Evolutionary conservation across 352 stramenopile species (phyloP).

Genomic region (Globisporangium alternatum): DNA sequence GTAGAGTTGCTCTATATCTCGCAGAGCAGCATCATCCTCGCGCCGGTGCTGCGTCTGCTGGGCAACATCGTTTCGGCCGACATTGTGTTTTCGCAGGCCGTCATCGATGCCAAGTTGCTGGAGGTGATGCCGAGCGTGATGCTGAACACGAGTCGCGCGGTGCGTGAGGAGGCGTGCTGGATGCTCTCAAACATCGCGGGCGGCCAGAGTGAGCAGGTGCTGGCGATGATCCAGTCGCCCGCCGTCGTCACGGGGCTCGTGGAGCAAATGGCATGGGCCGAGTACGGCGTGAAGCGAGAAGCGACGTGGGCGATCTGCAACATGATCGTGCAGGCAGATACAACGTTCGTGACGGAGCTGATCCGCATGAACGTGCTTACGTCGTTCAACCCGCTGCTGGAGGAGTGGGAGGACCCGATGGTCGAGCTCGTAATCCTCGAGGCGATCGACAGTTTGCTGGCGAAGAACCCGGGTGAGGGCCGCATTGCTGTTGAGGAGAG

Average conservation of each 20-base stretch:
- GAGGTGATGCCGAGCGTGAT: slow-evolving; percentile 83
- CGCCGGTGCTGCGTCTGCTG: slow-evolving; percentile 69
- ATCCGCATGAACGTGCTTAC: slow-evolving; percentile 71
- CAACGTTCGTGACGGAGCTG: slow-evolving; percentile 59
- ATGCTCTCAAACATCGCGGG: slow-evolving; percentile 87
- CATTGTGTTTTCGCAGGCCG: slow-evolving; percentile 66
- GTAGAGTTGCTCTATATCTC: slow-evolving; percentile 85
- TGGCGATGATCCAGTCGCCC: slow-evolving; percentile 69
- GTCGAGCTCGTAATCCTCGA: slow-evolving; percentile 85
- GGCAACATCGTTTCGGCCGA: slow-evolving; percentile 84
- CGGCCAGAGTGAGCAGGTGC: slow-evolving; percentile 68
- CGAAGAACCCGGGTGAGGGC: slow-evolving; percentile 60
- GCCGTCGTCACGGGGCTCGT: slow-evolving; percentile 62
- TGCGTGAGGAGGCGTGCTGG: slow-evolving; percentile 85
- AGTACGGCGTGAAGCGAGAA: slow-evolving; percentile 83
- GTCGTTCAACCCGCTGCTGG: slow-evolving; percentile 67
- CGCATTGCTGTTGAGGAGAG: slow-evolving; percentile 76
- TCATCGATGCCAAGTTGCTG: slow-evolving; percentile 76
- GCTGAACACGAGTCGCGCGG: slow-evolving; percentile 71
- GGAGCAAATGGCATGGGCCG: slow-evolving; percentile 86
- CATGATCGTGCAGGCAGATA: slow-evolving; percentile 69
- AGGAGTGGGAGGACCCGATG: slow-evolving; percentile 85
- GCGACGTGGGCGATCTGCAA: slow-evolving; percentile 87
- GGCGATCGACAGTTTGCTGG: slow-evolving; percentile 65
- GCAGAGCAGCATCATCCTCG: slow-evolving; percentile 79